Evolutionary conservation across 306 rosid genomes (phyloP).

Genomic region (Carpinus fangiana): DNA sequence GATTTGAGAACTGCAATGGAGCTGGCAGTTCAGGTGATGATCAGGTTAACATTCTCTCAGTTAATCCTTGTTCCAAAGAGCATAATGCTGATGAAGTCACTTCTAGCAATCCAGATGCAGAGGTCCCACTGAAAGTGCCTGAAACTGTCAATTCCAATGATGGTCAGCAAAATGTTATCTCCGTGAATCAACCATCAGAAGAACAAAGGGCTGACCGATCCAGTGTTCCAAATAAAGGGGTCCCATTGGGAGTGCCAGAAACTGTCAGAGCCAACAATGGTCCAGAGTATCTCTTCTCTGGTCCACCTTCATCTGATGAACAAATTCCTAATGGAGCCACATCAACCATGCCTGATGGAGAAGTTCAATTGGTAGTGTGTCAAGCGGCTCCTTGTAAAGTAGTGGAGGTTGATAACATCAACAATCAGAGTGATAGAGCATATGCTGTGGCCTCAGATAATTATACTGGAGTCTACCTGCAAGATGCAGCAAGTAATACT

Average conservation of each 20-base stretch:
- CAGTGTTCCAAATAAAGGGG: constrained; percentile 32
- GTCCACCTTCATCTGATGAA: constrained; percentile 30
- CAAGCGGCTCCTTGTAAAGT: constrained; percentile 31
- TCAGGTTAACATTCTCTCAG: constrained; percentile 29
- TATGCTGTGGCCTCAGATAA: constrained; percentile 20
- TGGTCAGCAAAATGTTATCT: constrained; percentile 19
- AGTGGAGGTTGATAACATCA: constrained; percentile 32
- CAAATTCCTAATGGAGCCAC: constrained; percentile 27
- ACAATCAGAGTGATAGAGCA: constrained; percentile 26
- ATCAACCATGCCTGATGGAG: constrained; percentile 23
- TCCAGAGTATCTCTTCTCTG: constrained; percentile 17
- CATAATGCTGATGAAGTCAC: constrained; percentile 28
- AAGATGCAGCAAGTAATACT: constrained; percentile 36
- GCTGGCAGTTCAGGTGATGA: constrained; percentile 33
- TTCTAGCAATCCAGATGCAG: constrained; percentile 15
- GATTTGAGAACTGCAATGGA: constrained; percentile 13
- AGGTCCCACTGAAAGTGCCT: constrained; percentile 22
- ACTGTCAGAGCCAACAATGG: constrained; percentile 20
- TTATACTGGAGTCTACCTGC: constrained; percentile 34
- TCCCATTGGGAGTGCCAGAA: constrained; percentile 20
- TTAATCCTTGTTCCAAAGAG: constrained; percentile 28
- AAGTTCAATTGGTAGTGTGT: constrained; percentile 22
- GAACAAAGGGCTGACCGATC: constrained; percentile 22
- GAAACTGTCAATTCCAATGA: constrained; percentile 18
- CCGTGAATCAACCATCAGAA: constrained; percentile 21